Percentiles rank a stretch among this genome's conserved stretches.
phyloP scores from a whole-genome alignment of 306 rosid species.

The Begonia peltatifolia region DNA sequence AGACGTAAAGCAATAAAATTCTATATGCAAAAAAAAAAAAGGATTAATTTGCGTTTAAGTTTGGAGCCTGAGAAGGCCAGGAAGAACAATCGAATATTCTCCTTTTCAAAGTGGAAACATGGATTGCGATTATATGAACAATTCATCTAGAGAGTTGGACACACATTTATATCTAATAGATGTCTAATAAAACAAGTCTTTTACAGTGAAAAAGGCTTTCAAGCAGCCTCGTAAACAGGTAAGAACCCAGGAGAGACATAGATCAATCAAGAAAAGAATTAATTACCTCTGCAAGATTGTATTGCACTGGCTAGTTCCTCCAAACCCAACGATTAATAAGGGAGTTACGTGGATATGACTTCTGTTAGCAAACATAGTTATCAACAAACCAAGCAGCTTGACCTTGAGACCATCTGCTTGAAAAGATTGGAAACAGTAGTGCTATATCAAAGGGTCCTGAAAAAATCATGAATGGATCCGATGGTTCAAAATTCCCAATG shows the following conservation, averaged over 20 bases:
- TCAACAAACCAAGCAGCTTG: slow-evolving; percentile 11
- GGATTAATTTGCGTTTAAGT: no score
- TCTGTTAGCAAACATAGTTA: slow-evolving; percentile 19
- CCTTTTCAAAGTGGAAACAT: not conserved
- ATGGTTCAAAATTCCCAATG: slow-evolving; percentile 26
- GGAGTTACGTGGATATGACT: not conserved
- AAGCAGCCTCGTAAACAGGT: slow-evolving; percentile 30
- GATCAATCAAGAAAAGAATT: slow-evolving; percentile 25
- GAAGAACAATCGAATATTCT: no score
- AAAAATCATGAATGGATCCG: slow-evolving; percentile 29
- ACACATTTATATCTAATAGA: no score
- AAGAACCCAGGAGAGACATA: slow-evolving; percentile 26
- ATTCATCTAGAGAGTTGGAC: slow-evolving; percentile 22
- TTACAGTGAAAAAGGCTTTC: slow-evolving; percentile 31
- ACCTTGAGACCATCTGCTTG: slow-evolving; percentile 19
- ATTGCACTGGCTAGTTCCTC: slow-evolving; percentile 23
- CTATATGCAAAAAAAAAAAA: no score
- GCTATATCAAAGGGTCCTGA: slow-evolving; percentile 19
- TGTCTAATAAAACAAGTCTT: no score
- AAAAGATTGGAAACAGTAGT: slow-evolving; percentile 11
- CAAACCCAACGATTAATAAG: not conserved
- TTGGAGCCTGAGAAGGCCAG: no score
- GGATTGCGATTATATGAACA: slow-evolving; percentile 18
- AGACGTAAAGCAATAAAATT: no score
- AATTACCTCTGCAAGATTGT: slow-evolving; percentile 31